These are phyloP conservation scores for Wickerhamiella kurtzmanii DNA, from an alignment of 805 yeast genomes.

Conservation along the genomic window DNA sequence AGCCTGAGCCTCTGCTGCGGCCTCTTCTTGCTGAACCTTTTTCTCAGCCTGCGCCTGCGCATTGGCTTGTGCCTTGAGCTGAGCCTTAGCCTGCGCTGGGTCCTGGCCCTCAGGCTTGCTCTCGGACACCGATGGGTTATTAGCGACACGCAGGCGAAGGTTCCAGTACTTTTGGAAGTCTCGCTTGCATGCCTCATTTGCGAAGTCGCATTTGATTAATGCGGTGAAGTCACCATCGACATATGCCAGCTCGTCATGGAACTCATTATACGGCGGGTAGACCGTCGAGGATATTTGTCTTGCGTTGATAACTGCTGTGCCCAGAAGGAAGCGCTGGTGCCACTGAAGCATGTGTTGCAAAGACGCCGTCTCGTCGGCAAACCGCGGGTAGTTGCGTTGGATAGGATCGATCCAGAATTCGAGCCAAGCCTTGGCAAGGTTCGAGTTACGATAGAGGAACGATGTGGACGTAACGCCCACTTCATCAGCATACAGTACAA, in stretches of 20 bases:
- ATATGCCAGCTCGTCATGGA: slow-evolving; percentile 19
- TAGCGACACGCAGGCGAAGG: slow-evolving; percentile 17
- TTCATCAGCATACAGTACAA: slow-evolving; percentile 59
- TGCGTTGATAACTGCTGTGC: slow-evolving; percentile 58
- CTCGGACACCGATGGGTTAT: not conserved
- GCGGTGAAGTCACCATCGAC: slow-evolving; percentile 25
- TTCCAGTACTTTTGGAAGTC: slow-evolving; percentile 22
- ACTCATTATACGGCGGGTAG: slow-evolving; percentile 13
- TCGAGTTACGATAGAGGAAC: slow-evolving; percentile 55
- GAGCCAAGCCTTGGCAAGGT: slow-evolving; percentile 51
- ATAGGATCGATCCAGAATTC: slow-evolving; percentile 71
- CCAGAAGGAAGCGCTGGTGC: slow-evolving; percentile 75
- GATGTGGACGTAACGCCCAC: slow-evolving; percentile 53
- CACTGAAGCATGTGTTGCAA: slow-evolving; percentile 82
- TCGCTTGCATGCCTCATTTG: slow-evolving; percentile 19
- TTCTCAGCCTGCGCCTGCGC: slow-evolving; percentile 7
- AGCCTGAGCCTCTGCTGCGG: slow-evolving; percentile 4
- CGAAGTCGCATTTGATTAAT: slow-evolving; percentile 25
- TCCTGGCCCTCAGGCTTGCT: slow-evolving; percentile 15
- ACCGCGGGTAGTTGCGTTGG: slow-evolving; percentile 47
- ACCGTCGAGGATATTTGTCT: slow-evolving; percentile 34
- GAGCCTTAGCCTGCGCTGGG: slow-evolving; percentile 18
- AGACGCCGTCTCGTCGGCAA: slow-evolving; percentile 43
- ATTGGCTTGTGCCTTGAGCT: slow-evolving; percentile 11
- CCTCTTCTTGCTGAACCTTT: slow-evolving; percentile 14